phyloP scores from a whole-genome alignment of 2,329 filamentous ascomycete genomes.

The Verticillium tricorpus region DNA sequence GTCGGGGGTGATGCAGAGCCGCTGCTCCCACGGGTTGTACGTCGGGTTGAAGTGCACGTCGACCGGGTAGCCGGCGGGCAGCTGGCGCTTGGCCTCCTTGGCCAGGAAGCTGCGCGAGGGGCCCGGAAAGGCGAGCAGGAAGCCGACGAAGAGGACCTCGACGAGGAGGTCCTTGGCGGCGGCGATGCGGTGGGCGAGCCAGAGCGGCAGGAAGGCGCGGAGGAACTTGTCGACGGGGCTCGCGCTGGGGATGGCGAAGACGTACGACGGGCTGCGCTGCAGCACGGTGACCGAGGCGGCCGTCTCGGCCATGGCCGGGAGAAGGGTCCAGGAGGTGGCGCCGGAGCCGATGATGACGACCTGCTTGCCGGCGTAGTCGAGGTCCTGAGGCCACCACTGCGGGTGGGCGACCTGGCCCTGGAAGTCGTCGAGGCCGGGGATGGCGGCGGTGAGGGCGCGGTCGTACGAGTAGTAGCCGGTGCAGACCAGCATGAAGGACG shows the following conservation, averaged over 20 bases:
- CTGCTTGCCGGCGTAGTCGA: conserved; percentile 62
- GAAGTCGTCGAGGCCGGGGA: conserved; percentile 66
- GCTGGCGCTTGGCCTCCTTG: conserved; percentile 34
- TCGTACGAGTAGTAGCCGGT: conserved; percentile 71
- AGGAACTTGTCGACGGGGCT: conserved; percentile 31
- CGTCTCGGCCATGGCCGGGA: conserved; percentile 63
- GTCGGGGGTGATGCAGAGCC: conserved; percentile 62
- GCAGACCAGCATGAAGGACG: conserved; percentile 57
- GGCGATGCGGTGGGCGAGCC: conserved; percentile 39
- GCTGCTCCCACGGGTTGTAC: conserved; percentile 69
- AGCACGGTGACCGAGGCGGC: conserved; percentile 71
- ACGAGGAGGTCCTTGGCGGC: conserved; percentile 45
- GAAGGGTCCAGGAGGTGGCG: conserved; percentile 72
- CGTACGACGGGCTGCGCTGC: conserved; percentile 72
- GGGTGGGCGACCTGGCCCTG: conserved; percentile 61
- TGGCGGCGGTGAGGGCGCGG: conserved; percentile 51
- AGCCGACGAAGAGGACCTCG: conserved; percentile 40
- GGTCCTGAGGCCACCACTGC: conserved; percentile 70
- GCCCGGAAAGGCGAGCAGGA: conserved; percentile 50
- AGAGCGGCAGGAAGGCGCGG: conserved; percentile 39
- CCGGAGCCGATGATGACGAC: conserved; percentile 73
- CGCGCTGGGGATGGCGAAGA: conserved; percentile 48
- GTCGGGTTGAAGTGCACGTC: conserved; percentile 60
- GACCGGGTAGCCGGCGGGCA: conserved; percentile 50
- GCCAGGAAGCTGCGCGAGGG: conserved; percentile 43